These are phyloP conservation scores for Phylloporus sp. DNA, from an alignment of 1,284 basidiomycete genomes.

Conservation along the genomic window DNA sequence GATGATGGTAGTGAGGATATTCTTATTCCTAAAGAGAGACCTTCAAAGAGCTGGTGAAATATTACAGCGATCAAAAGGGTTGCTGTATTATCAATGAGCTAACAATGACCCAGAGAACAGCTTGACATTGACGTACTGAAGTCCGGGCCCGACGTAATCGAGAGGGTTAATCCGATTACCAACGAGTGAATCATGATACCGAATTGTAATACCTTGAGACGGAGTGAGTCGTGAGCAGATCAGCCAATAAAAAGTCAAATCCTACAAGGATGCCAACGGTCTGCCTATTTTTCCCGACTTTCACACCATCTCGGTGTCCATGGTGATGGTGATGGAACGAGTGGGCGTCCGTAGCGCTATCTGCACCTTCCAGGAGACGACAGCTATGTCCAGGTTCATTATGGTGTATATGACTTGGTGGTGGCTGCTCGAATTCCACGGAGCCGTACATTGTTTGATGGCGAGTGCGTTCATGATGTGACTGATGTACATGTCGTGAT, in stretches of 20 bases:
- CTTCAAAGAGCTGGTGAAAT: slow-evolving; percentile 85
- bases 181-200: slow-evolving; percentile 85
- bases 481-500: slow-evolving; percentile 41
- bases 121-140: slow-evolving; percentile 60
- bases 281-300: slow-evolving; percentile 62
- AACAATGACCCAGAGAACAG: neutral
- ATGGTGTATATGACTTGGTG: slow-evolving; percentile 7
- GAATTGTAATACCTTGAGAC: slow-evolving; percentile 72
- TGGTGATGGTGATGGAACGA: slow-evolving; percentile 14
- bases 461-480: slow-evolving; percentile 46
- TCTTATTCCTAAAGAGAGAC: slow-evolving; percentile 78
- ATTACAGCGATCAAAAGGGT: slow-evolving; percentile 76
- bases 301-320: slow-evolving; percentile 29
- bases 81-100: slow-evolving; percentile 47
- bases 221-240: slow-evolving; percentile 5
- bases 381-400: slow-evolving; percentile 15
- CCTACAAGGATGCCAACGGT: slow-evolving; percentile 70
- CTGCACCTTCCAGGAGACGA: slow-evolving; percentile 18
- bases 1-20: slow-evolving; percentile 69
- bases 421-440: slow-evolving; percentile 12
- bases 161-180: slow-evolving; percentile 78
- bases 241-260: slow-evolving; percentile 3
- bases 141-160: slow-evolving; percentile 71
- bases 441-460: slow-evolving; percentile 35
- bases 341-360: slow-evolving; percentile 1